Percentiles rank a stretch among this genome's conserved stretches.
Evolutionary conservation across 2,329 filamentous ascomycete species (phyloP).

Genomic region (Delphinella strobiligena): DNA sequence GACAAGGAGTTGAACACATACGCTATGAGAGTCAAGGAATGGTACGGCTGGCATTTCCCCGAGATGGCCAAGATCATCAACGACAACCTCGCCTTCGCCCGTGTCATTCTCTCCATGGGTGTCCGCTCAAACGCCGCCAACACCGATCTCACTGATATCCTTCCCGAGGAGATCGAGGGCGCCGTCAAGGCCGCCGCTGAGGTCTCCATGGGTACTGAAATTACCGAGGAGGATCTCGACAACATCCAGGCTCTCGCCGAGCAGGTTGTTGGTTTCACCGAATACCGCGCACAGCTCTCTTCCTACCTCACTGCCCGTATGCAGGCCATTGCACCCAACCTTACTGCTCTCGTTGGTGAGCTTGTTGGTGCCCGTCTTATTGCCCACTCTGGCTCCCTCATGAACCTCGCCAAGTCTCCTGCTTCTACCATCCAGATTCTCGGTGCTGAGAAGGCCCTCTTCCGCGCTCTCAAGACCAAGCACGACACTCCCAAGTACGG

Average conservation of each 20-base stretch:
- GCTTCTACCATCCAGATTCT: conserved; percentile 96
- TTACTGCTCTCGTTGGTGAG: conserved; percentile 85
- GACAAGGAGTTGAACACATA: conserved; percentile 99
- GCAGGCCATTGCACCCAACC: conserved; percentile 91
- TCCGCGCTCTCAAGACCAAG: conserved; percentile 97
- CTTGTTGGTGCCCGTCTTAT: conserved; percentile 91
- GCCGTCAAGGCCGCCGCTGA: conserved; percentile 90
- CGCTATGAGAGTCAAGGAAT: conserved; percentile 98
- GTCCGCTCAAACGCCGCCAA: conserved; percentile 70
- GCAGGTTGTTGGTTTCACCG: conserved; percentile 83
- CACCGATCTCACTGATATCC: conserved; percentile 72
- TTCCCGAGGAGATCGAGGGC: conserved; percentile 88
- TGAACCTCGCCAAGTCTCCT: conserved; percentile 89
- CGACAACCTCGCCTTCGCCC: conserved; percentile 90
- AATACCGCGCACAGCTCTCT: conserved; percentile 78
- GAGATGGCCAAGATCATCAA: conserved; percentile 95
- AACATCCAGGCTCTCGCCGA: conserved; percentile 88
- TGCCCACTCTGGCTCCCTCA: conserved; percentile 83
- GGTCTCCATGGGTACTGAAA: conserved; percentile 97
- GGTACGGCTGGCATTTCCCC: conserved; percentile 99
- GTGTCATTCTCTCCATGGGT: conserved; percentile 77
- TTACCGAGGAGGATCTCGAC: conserved; percentile 79
- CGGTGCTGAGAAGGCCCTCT: conserved; percentile 95
- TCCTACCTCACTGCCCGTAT: conserved; percentile 86
- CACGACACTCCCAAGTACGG: conserved; percentile 98